These are phyloP conservation scores for Symbiodinium pilosum DNA, from an alignment of 73 alveolate species.

Conservation along the genomic window DNA sequence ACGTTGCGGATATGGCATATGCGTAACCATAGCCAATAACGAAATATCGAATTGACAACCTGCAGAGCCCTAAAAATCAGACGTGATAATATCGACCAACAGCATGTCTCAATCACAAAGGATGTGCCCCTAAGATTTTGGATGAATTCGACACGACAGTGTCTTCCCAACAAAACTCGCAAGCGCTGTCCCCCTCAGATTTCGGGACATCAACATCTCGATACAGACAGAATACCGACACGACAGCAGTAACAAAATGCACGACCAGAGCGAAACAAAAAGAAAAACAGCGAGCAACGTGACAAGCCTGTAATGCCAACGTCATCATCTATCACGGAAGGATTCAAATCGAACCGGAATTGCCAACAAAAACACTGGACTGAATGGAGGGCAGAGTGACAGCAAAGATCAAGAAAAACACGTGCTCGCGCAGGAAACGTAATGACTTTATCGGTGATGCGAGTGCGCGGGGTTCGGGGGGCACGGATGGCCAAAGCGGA, in stretches of 20 bases:
- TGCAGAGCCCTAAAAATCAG: no score
- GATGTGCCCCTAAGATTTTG: neutral
- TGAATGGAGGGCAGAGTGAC: no score
- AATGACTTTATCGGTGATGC: no score
- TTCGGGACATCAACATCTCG: neutral
- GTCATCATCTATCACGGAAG: neutral
- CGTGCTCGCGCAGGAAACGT: no score
- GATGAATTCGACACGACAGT: neutral
- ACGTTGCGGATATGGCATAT: neutral
- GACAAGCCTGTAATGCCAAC: neutral
- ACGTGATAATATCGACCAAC: no score
- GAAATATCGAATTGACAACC: no score
- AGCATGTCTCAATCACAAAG: neutral
- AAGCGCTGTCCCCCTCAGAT: neutral
- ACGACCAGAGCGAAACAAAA: neutral
- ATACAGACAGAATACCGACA: neutral
- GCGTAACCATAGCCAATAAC: neutral
- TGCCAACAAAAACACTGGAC: neutral
- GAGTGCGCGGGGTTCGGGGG: no score
- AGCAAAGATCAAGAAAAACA: no score
- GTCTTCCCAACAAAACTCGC: neutral
- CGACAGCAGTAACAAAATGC: neutral
- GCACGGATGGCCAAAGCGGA: neutral
- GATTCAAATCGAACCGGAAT: neutral
- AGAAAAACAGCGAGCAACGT: neutral